Conservation (phyloP, 805 yeast genomes). For the Spencermartinsiella europaea region DNA sequence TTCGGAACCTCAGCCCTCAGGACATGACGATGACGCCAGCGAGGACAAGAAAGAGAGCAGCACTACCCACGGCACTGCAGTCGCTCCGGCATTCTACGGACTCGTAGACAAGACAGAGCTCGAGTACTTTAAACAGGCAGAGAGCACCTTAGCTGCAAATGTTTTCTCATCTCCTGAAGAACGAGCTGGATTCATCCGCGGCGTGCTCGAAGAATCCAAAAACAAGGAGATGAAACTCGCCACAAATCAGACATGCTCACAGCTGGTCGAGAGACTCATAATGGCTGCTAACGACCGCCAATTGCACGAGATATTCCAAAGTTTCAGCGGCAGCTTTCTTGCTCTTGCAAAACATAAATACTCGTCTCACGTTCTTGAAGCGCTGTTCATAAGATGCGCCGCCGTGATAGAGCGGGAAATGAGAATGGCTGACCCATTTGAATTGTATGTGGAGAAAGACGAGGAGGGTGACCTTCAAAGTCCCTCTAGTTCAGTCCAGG, state of each 20-base stretch:
- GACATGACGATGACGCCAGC: slow-evolving; percentile 16
- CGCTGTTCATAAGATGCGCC: slow-evolving; percentile 70
- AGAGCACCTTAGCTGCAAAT: slow-evolving; percentile 73
- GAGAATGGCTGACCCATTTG: neutral
- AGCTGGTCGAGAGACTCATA: slow-evolving; percentile 82
- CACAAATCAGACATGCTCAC: slow-evolving; percentile 92
- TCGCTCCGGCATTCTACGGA: slow-evolving; percentile 64
- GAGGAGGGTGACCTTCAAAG: slow-evolving; percentile 33
- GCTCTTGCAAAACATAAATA: slow-evolving; percentile 80
- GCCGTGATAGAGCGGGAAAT: slow-evolving; percentile 71
- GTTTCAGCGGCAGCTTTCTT: slow-evolving; percentile 70
- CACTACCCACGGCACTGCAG: slow-evolving; percentile 1
- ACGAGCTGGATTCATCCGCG: slow-evolving; percentile 59
- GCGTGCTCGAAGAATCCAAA: slow-evolving; percentile 77
- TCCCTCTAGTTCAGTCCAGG: slow-evolving; percentile 27
- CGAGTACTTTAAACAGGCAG: slow-evolving; percentile 91
- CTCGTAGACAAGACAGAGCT: slow-evolving; percentile 76
- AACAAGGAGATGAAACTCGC: slow-evolving; percentile 90
- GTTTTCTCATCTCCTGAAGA: slow-evolving; percentile 75
- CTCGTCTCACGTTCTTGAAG: slow-evolving; percentile 90
- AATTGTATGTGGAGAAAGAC: slow-evolving; percentile 35
- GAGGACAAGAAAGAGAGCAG: slow-evolving; percentile 12
- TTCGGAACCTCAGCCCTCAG: slow-evolving; percentile 34
- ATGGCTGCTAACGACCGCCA: slow-evolving; percentile 59
- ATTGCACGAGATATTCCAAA: slow-evolving; percentile 56